These are phyloP conservation scores for Carallia pectinifolia DNA, from an alignment of 345 rosid genomes.

Conservation along the genomic window DNA sequence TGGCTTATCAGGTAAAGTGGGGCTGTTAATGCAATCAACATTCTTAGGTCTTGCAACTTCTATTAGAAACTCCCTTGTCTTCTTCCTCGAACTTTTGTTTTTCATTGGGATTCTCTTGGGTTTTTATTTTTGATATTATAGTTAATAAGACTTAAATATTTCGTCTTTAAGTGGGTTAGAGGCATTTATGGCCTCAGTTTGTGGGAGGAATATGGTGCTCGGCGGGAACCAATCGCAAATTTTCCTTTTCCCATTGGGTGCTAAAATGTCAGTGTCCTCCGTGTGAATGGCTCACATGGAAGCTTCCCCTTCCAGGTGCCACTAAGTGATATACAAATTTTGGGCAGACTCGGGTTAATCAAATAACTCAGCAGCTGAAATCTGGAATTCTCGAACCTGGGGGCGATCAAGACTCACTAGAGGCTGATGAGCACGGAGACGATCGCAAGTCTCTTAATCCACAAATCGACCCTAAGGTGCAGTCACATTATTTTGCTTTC, in stretches of 20 bases:
- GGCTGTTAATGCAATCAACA: neutral
- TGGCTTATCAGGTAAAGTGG: slow-evolving; percentile 82
- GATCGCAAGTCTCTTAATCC: slow-evolving; percentile 30
- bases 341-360: slow-evolving; percentile 95
- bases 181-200: slow-evolving; percentile 36
- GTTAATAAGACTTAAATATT: neutral
- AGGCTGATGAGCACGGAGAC: slow-evolving; percentile 32
- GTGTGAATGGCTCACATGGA: slow-evolving; percentile 55
- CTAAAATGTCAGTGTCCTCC: slow-evolving; percentile 42
- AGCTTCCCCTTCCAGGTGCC: slow-evolving; percentile 67
- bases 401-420: slow-evolving; percentile 28
- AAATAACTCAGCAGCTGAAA: slow-evolving; percentile 58
- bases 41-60: neutral
- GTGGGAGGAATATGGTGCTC: slow-evolving; percentile 41
- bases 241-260: slow-evolving; percentile 42
- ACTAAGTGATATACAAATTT: slow-evolving; percentile 68
- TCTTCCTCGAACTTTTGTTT: neutral
- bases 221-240: slow-evolving; percentile 35
- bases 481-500: slow-evolving; percentile 8
- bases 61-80: neutral
- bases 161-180: slow-evolving; percentile 21
- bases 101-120: neutral
- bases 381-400: slow-evolving; percentile 48
- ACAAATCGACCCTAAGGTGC: slow-evolving; percentile 42
- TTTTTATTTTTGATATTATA: neutral